phyloP scores from a whole-genome alignment of 2,329 filamentous ascomycete species.

The Neurospora sp. region DNA sequence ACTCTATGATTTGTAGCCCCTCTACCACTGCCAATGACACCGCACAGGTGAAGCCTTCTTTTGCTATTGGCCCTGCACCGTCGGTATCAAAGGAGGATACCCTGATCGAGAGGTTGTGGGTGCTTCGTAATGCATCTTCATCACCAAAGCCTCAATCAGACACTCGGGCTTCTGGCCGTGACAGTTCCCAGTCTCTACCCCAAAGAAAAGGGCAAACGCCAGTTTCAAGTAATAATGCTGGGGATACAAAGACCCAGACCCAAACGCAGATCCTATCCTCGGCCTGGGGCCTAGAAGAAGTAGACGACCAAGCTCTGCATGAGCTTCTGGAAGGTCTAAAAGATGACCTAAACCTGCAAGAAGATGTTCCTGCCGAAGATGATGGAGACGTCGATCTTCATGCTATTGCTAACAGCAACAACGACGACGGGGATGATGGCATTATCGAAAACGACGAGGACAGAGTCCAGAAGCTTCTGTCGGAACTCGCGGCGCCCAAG shows the following conservation, averaged over 20 bases:
- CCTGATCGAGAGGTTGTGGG: constrained; percentile 41
- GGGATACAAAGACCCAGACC: constrained; percentile 24
- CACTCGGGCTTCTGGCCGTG: not conserved
- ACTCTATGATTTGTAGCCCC: not conserved
- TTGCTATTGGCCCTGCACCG: not conserved
- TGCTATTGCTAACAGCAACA: not conserved
- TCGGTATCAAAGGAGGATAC: constrained; percentile 39
- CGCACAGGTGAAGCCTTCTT: not conserved
- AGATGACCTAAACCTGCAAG: constrained; percentile 22
- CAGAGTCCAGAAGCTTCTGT: not conserved
- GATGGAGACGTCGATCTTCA: not conserved
- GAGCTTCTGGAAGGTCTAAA: constrained; percentile 38
- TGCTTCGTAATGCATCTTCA: constrained; percentile 32
- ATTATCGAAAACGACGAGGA: not conserved
- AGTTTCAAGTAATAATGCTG: not conserved
- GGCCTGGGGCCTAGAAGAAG: constrained; percentile 23
- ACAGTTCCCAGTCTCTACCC: not conserved
- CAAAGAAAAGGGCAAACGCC: not conserved
- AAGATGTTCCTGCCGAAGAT: constrained; percentile 4
- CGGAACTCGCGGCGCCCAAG: not conserved
- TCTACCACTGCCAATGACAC: not conserved
- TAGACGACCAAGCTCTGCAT: constrained; percentile 43
- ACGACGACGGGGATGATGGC: not conserved
- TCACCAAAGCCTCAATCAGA: constrained; percentile 3
- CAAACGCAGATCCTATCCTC: constrained; percentile 6